Evolutionary conservation across 1,284 basidiomycete species (phyloP).

Genomic region (Leccinum subfulvum): DNA sequence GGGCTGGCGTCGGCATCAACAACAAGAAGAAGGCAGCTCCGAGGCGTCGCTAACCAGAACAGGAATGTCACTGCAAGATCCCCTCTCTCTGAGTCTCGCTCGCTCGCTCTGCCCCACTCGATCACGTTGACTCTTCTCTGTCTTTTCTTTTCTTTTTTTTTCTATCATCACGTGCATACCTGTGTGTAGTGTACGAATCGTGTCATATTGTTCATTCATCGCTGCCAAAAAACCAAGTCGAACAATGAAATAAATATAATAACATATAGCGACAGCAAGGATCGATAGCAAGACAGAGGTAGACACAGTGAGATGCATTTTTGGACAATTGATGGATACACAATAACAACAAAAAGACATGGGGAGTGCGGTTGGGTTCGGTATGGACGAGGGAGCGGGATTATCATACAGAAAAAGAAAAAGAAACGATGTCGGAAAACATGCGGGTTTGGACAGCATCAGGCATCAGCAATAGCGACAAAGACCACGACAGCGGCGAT

Average conservation of each 20-base stretch:
- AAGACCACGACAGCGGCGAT: not conserved
- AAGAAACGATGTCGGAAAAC: not conserved
- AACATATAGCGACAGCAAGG: not conserved
- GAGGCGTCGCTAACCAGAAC: constrained; percentile 25
- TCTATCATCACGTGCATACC: not conserved
- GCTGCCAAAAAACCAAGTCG: not conserved
- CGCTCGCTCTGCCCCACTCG: not conserved
- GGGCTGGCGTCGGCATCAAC: not conserved
- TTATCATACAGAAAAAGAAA: not conserved
- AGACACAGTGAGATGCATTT: not conserved
- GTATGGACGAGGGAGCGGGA: not conserved
- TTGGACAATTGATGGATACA: not conserved
- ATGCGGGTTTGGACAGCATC: not conserved
- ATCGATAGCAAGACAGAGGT: not conserved
- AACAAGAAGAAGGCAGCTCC: constrained; percentile 23
- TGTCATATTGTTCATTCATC: not conserved
- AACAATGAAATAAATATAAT: not conserved
- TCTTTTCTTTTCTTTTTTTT: not conserved
- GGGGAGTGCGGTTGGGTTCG: not conserved
- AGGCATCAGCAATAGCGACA: not conserved
- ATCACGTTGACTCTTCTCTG: not conserved
- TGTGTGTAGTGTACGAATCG: not conserved
- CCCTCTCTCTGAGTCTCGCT: not conserved
- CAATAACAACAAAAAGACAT: not conserved
- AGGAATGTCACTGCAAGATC: not conserved